Conservation (phyloP, 164 flowering plant genomes). For the Paratinospora sagittata region DNA sequence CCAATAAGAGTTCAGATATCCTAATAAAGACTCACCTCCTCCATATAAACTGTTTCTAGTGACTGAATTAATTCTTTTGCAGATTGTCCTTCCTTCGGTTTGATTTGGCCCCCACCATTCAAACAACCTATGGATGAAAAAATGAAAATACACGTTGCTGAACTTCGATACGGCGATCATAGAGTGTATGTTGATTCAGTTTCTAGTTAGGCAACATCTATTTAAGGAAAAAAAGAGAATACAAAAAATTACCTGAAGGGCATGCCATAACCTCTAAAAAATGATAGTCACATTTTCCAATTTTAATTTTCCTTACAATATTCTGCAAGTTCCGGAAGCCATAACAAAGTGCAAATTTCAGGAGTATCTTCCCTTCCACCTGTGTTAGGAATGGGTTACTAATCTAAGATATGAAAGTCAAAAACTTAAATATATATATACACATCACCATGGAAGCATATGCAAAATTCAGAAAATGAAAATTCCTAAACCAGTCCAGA, state of each 20-base stretch:
- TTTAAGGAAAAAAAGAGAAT: background rate
- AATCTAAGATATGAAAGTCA: background rate
- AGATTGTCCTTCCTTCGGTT: conserved; percentile 76
- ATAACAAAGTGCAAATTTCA: conserved; percentile 95
- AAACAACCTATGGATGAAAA: conserved; percentile 63
- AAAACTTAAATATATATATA: background rate
- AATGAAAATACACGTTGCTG: background rate
- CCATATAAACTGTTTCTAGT: conserved; percentile 55
- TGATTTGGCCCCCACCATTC: conserved; percentile 97
- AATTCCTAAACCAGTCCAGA: background rate
- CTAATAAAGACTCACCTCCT: conserved; percentile 49
- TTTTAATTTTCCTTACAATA: conserved; percentile 75
- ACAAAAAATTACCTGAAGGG: conserved; percentile 66
- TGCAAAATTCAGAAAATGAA: background rate
- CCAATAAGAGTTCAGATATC: background rate
- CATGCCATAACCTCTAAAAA: conserved; percentile 98
- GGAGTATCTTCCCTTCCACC: conserved; percentile 66
- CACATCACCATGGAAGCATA: background rate
- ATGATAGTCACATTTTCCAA: conserved; percentile 79
- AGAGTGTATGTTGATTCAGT: background rate
- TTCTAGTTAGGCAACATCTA: background rate
- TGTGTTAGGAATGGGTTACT: conserved; percentile 23
- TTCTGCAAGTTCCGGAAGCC: conserved; percentile 93
- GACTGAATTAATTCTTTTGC: conserved; percentile 64
- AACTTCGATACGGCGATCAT: background rate